These are phyloP conservation scores for Hordeum vulgare DNA, from an alignment of 176 grass and related monocot species.

Conservation along the genomic window MorexV3_pseudomolecules_assembly NC_058518.1:147519421-147519920, in stretches of 20 bases:
- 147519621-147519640: constrained; percentile 97
- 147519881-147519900: constrained; percentile 94
- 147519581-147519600: constrained; percentile 73
- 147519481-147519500: constrained; percentile 5
- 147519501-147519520: neutral
- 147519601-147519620: constrained; percentile 81
- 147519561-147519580: constrained; percentile 36
- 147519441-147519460: constrained; percentile 99
- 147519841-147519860: constrained; percentile 82
- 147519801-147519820: neutral
- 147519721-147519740: constrained; percentile 76
- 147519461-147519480: constrained; percentile 72
- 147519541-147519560: neutral
- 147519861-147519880: constrained; percentile 91
- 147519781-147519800: constrained; percentile 17
- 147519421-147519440: constrained; percentile 76
- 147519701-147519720: constrained; percentile 78
- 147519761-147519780: neutral
- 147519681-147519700: constrained; percentile 87
- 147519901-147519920: constrained; percentile 88
- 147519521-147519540: neutral
- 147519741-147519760: constrained; percentile 87
- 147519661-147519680: constrained; percentile 84
- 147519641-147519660: constrained; percentile 91
- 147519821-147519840: constrained; percentile 92